Conservation (phyloP, 1,139 yeast species). For the Chernovozyma aurita region DNA sequence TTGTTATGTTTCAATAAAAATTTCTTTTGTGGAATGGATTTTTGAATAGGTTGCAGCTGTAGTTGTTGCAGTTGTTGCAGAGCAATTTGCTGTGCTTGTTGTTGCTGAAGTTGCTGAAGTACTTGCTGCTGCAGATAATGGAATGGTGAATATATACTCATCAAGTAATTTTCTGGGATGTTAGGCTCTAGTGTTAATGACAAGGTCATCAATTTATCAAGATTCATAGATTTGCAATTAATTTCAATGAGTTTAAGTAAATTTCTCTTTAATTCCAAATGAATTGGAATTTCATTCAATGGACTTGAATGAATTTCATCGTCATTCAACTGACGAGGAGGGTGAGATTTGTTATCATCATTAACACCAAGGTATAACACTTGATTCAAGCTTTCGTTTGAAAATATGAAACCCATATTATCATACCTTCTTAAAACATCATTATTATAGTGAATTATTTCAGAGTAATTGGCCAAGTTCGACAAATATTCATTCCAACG, state of each 20-base stretch:
- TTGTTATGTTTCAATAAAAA: constrained; percentile 1
- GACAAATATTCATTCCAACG: constrained; percentile 74
- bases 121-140: constrained; percentile 1
- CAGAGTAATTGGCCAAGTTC: constrained; percentile 33
- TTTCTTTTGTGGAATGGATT: neutral
- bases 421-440: constrained; percentile 42
- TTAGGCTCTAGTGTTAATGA: constrained; percentile 39
- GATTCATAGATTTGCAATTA: constrained; percentile 36
- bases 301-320: constrained; percentile 6
- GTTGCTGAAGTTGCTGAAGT: constrained; percentile 1
- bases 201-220: constrained; percentile 36
- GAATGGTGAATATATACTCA: constrained; percentile 1
- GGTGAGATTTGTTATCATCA: constrained; percentile 25
- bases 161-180: constrained; percentile 37
- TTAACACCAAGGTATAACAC: constrained; percentile 38
- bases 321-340: constrained; percentile 9
- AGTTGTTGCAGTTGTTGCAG: neutral
- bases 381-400: constrained; percentile 44
- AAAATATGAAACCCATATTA: constrained; percentile 43
- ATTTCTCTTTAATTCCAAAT: constrained; percentile 18
- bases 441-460: constrained; percentile 39
- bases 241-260: constrained; percentile 33
- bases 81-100: neutral
- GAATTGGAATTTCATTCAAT: constrained; percentile 8
- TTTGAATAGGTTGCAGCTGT: neutral